Evolutionary conservation across 2,329 filamentous ascomycete species (phyloP).

Genomic region (Hypoxylon sp.): DNA sequence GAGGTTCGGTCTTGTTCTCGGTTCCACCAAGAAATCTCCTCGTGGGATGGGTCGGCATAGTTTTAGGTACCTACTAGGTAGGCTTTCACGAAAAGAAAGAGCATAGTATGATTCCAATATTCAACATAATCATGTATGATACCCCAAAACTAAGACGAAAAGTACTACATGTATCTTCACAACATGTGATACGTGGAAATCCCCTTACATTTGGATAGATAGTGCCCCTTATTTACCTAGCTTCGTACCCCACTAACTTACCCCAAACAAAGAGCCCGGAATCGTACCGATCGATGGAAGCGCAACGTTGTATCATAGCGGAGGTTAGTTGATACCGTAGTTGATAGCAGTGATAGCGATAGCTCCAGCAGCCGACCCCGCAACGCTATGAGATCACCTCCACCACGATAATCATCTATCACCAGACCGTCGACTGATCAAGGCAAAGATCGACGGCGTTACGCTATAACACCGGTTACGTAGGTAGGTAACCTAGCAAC

Average conservation of each 20-base stretch:
- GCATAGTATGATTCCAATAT: constrained; percentile 4
- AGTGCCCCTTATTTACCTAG: constrained; percentile 3
- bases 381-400: constrained; percentile 40
- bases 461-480: constrained; percentile 25
- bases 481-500: constrained; percentile 18
- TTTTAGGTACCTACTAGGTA: constrained; percentile 4
- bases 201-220: constrained; percentile 5
- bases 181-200: background rate
- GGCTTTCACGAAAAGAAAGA: constrained; percentile 8
- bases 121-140: constrained; percentile 24
- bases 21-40: constrained; percentile 23
- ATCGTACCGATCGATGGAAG: constrained; percentile 25
- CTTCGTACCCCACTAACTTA: constrained; percentile 27
- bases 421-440: constrained; percentile 23
- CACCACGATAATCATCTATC: constrained; percentile 19
- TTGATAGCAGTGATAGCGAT: background rate
- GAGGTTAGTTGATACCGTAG: constrained; percentile 14
- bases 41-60: background rate
- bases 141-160: constrained; percentile 10
- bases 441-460: constrained; percentile 32
- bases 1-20: constrained; percentile 3
- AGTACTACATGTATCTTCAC: background rate
- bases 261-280: constrained; percentile 24
- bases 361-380: constrained; percentile 27
- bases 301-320: constrained; percentile 41